Conservation (phyloP, 2,329 filamentous ascomycete species). For the Pseudogymnoascus sp. region DNA sequence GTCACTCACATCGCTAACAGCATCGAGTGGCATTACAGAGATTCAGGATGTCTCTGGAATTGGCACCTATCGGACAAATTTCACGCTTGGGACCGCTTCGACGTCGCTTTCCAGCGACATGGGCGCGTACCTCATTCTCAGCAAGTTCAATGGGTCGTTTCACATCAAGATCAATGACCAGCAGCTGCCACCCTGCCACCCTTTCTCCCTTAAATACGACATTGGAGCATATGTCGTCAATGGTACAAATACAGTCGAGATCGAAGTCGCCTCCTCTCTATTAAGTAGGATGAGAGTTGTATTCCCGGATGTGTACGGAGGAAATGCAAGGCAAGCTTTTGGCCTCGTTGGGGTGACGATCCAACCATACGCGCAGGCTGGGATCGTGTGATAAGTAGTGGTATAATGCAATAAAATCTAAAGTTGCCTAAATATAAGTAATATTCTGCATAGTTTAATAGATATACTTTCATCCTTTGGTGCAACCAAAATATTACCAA, state of each 20-base stretch:
- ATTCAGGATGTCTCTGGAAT: conserved; percentile 9
- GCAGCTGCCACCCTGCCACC: background rate
- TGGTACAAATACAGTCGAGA: background rate
- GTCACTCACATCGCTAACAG: background rate
- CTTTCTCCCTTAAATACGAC: background rate
- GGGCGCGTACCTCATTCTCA: background rate
- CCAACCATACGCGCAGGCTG: background rate
- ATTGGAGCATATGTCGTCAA: background rate
- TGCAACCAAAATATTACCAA: no score
- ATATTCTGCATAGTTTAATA: no score
- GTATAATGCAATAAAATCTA: no score
- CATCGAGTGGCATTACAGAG: conserved; percentile 8
- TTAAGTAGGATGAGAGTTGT: background rate
- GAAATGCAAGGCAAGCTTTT: background rate
- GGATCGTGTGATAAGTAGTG: background rate
- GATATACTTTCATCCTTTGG: no score
- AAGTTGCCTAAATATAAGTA: no score
- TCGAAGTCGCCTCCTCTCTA: background rate
- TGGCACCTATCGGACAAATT: conserved; percentile 8
- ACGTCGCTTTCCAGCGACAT: background rate
- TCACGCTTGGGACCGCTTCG: background rate
- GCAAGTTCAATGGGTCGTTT: background rate
- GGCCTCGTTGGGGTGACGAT: background rate
- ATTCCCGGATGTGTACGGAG: background rate
- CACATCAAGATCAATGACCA: background rate